Evolutionary conservation across 140 eudicot genomes (phyloP).

Genomic region (Ambrosia hybrid): DNA sequence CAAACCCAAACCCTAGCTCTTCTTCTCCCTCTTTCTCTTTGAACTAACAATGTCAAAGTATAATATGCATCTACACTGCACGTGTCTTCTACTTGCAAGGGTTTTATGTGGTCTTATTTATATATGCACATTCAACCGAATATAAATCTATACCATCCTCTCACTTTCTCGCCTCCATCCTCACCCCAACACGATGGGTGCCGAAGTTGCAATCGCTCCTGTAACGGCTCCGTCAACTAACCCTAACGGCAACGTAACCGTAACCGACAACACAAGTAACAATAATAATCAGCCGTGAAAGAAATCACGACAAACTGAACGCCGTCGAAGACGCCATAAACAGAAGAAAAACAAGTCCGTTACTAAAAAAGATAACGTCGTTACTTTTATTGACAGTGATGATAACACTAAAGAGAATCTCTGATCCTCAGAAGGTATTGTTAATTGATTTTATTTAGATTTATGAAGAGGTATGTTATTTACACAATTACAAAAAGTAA

Average conservation of each 20-base stretch:
- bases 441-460: background rate
- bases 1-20: no score
- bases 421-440: conserved; percentile 61
- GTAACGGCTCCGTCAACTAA: background rate
- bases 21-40: no score
- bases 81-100: no score
- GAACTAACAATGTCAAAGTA: no score
- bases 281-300: conserved; percentile 29
- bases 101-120: no score
- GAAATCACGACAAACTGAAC: conserved; percentile 71
- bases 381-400: background rate
- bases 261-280: background rate
- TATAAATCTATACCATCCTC: background rate
- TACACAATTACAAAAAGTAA: no score
- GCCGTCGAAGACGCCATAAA: conserved; percentile 87
- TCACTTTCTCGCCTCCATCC: background rate
- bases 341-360: conserved; percentile 80
- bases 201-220: background rate
- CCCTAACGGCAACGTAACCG: background rate
- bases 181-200: background rate
- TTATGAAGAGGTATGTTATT: no score
- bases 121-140: background rate
- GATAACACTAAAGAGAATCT: conserved; percentile 56
- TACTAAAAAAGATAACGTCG: conserved; percentile 6
- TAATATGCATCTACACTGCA: no score